Evolutionary conservation across 805 yeast species (phyloP).

Genomic region (Metschnikowia aberdeeniae): DNA sequence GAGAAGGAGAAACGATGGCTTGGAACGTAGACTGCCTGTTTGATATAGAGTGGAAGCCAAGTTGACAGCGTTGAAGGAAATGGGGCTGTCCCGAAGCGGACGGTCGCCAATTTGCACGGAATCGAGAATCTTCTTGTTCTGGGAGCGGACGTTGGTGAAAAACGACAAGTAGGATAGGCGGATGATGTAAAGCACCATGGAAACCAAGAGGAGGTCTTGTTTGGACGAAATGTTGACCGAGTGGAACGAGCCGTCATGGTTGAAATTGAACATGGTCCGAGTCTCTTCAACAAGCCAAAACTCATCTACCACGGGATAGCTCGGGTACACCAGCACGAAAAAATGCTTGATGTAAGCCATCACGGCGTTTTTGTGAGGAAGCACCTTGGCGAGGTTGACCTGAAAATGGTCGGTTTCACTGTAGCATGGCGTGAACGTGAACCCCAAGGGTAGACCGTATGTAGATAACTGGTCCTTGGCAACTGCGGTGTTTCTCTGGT

Average conservation of each 20-base stretch:
- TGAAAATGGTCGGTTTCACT: slow-evolving; percentile 9
- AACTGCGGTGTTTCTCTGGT: slow-evolving; percentile 5
- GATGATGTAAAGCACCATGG: slow-evolving; percentile 16
- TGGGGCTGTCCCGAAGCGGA: slow-evolving; percentile 11
- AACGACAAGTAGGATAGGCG: slow-evolving; percentile 17
- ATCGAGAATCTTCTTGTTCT: slow-evolving; percentile 10
- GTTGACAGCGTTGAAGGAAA: slow-evolving; percentile 13
- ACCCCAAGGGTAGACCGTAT: slow-evolving; percentile 14
- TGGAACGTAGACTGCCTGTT: slow-evolving; percentile 9
- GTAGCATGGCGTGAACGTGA: slow-evolving; percentile 5
- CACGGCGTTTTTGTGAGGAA: slow-evolving; percentile 11
- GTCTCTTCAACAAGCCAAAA: slow-evolving; percentile 8
- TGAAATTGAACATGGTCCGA: slow-evolving; percentile 6
- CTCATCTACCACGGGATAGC: slow-evolving; percentile 17
- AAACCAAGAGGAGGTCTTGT: slow-evolving; percentile 14
- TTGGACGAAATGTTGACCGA: slow-evolving; percentile 10
- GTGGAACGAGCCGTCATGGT: slow-evolving; percentile 3
- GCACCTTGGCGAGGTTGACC: slow-evolving; percentile 7
- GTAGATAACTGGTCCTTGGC: slow-evolving; percentile 10
- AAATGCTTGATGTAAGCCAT: slow-evolving; percentile 13
- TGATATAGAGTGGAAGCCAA: slow-evolving; percentile 16
- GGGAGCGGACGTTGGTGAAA: slow-evolving; percentile 12
- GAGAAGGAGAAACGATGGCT: slow-evolving; percentile 13
- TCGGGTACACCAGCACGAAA: slow-evolving; percentile 16
- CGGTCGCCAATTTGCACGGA: slow-evolving; percentile 7